phyloP scores from a whole-genome alignment of 306 rosid genomes.

The Sicyos baderoa region DNA sequence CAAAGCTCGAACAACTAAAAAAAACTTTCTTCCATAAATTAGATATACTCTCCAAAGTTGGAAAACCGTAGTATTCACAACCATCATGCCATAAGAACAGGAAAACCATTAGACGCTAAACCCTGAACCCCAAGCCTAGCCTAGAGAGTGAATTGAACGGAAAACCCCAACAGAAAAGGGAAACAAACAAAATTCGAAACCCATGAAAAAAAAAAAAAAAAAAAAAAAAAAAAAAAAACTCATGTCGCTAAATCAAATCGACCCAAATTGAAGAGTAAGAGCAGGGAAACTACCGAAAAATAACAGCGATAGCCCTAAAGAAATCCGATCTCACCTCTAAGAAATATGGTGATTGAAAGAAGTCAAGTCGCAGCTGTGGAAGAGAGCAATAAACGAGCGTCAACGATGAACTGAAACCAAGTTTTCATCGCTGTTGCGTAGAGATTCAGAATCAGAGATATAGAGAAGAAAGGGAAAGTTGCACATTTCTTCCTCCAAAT shows the following conservation, averaged over 20 bases:
- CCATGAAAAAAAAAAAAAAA: no score
- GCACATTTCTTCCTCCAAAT: no score
- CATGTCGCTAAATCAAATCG: neutral
- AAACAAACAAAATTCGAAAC: neutral
- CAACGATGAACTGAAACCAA: neutral
- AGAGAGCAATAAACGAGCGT: neutral
- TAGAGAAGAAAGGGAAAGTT: no score
- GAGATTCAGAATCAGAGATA: no score
- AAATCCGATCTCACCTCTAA: neutral
- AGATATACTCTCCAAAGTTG: neutral
- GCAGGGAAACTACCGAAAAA: neutral
- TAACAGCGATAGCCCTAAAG: neutral
- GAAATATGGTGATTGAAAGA: neutral
- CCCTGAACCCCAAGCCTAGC: no score
- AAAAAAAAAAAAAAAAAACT: neutral
- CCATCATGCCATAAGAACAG: neutral
- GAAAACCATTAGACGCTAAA: neutral
- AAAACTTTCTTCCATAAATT: neutral
- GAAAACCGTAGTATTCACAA: neutral
- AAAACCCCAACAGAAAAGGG: neutral
- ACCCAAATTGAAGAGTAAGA: neutral
- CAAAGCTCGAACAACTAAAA: neutral
- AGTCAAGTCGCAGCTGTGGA: no score
- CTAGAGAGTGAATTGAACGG: neutral
- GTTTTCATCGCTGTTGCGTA: no score